A percentile compares a stretch with the other conserved stretches of the same genome.
These are phyloP conservation scores for Gossypium armourianum DNA, from an alignment of 441 rosid genomes.

Conservation along the genomic window DNA sequence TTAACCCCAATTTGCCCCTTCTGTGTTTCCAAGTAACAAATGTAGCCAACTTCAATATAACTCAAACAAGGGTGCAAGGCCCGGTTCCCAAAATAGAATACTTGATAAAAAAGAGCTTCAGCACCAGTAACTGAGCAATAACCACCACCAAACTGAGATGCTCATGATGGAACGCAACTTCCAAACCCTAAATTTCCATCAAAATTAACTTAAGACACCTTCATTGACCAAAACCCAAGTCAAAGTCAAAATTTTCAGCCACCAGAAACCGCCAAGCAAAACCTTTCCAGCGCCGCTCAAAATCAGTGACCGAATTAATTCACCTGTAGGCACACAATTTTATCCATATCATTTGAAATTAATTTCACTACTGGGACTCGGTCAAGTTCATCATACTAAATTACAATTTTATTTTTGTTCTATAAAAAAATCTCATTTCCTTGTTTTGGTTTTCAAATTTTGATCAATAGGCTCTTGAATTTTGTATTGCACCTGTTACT, in stretches of 20 bases:
- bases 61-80: not conserved
- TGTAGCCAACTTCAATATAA: slow-evolving; percentile 4
- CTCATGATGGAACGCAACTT: slow-evolving; percentile 1
- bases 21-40: slow-evolving; percentile 10
- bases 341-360: not conserved
- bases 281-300: not conserved
- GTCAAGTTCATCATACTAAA: not conserved
- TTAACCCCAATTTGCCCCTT: slow-evolving; percentile 14
- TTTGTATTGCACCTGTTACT: not conserved
- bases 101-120: slow-evolving; percentile 9
- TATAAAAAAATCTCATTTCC: not conserved
- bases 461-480: not conserved
- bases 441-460: not conserved
- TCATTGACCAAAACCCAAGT: slow-evolving; percentile 20
- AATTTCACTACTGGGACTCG: not conserved
- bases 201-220: slow-evolving; percentile 15
- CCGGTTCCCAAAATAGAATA: not conserved
- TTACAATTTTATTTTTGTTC: not conserved
- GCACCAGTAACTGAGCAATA: slow-evolving; percentile 12
- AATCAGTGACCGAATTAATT: slow-evolving; percentile 13
- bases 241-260: slow-evolving; percentile 19
- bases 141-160: slow-evolving; percentile 17
- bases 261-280: not conserved
- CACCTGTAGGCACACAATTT: slow-evolving; percentile 10
- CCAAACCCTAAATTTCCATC: slow-evolving; percentile 27